phyloP scores from a whole-genome alignment of 2,329 filamentous ascomycete species.

The Calonectria pseudoturangicola region DNA sequence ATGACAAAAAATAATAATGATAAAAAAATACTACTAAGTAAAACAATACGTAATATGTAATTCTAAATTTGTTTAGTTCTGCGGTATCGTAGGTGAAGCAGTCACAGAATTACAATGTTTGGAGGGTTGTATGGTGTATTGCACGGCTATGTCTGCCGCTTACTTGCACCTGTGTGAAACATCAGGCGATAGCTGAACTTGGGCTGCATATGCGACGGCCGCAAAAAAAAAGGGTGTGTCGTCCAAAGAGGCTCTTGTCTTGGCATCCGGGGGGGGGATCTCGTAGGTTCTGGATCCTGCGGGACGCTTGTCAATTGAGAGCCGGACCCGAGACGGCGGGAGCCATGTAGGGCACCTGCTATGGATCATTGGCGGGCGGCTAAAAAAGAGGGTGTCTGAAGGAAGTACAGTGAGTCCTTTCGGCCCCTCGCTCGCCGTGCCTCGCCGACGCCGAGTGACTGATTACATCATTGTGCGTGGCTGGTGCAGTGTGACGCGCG shows the following conservation, averaged over 20 bases:
- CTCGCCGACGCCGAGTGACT: slow-evolving; percentile 15
- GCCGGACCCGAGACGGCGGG: not conserved
- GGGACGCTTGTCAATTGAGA: not conserved
- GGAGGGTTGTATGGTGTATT: too few species aligned
- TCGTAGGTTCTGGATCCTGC: slow-evolving; percentile 15
- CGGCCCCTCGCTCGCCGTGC: slow-evolving; percentile 10
- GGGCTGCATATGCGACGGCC: not conserved
- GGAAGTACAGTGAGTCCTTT: not conserved
- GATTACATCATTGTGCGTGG: slow-evolving; percentile 26
- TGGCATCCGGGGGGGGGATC: not conserved
- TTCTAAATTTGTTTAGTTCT: too few species aligned
- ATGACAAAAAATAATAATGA: too few species aligned
- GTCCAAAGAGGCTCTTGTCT: slow-evolving; percentile 19
- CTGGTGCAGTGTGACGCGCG: slow-evolving; percentile 2
- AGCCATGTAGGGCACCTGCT: not conserved
- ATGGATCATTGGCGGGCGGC: not conserved
- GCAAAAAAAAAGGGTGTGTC: not conserved
- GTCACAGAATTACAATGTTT: too few species aligned
- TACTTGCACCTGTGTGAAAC: not conserved
- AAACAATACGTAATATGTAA: too few species aligned
- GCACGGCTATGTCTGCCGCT: not conserved
- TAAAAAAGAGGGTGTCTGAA: not conserved
- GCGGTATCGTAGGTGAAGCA: too few species aligned
- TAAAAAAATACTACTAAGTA: too few species aligned
- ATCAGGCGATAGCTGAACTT: not conserved